A percentile compares a stretch with the other conserved stretches of the same genome.
Evolutionary conservation across 1,284 basidiomycete species (phyloP).

Genomic region (Ustilago hordei): DNA sequence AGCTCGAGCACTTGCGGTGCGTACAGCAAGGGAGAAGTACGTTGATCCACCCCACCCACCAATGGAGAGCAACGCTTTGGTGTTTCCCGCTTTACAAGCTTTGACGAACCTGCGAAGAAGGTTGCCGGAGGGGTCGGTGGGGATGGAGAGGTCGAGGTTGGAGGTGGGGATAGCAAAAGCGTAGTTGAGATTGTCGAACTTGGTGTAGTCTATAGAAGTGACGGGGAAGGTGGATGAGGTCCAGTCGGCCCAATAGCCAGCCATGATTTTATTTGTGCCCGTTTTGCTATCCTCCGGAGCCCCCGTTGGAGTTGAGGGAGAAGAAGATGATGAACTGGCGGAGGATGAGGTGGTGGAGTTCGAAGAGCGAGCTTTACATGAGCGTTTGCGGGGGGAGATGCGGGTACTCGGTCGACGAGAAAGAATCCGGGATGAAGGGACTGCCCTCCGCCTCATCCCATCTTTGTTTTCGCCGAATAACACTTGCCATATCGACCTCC

Average conservation of each 20-base stretch:
- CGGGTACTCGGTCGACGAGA: background rate
- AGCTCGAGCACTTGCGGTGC: slow-evolving; percentile 28
- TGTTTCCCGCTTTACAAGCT: slow-evolving; percentile 40
- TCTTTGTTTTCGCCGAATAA: slow-evolving; percentile 11
- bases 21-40: slow-evolving; percentile 54
- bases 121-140: slow-evolving; percentile 27
- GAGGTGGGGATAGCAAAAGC: slow-evolving; percentile 59
- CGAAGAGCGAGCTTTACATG: slow-evolving; percentile 28
- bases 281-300: slow-evolving; percentile 10
- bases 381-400: slow-evolving; percentile 11
- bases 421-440: slow-evolving; percentile 32
- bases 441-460: slow-evolving; percentile 44
- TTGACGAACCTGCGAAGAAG: slow-evolving; percentile 47
- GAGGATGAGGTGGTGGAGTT: slow-evolving; percentile 9
- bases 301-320: background rate
- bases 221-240: slow-evolving; percentile 35
- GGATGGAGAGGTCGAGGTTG: slow-evolving; percentile 40
- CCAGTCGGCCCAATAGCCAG: slow-evolving; percentile 62
- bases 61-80: slow-evolving; percentile 55
- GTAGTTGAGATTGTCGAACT: slow-evolving; percentile 62
- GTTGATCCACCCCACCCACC: slow-evolving; percentile 59
- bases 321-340: slow-evolving; percentile 2
- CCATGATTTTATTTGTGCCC: slow-evolving; percentile 44
- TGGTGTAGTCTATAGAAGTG: slow-evolving; percentile 49
- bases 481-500: slow-evolving; percentile 34